Evolutionary conservation across 345 rosid species (phyloP).

Genomic region (Hibiscus tridactylites): DNA sequence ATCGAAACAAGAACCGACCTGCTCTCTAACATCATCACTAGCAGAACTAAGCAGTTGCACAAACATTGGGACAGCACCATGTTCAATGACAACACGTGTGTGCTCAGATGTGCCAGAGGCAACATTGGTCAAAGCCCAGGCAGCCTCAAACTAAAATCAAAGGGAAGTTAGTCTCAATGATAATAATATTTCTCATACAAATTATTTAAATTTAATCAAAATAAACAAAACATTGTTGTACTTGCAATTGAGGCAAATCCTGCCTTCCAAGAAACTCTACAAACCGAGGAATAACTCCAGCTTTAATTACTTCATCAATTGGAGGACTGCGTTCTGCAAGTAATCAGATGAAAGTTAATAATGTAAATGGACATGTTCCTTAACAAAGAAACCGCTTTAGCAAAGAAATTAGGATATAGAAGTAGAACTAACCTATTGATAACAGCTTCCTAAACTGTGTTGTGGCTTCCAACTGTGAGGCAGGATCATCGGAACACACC

Average conservation of each 20-base stretch:
- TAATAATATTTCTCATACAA: background rate
- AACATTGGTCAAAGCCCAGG: slow-evolving; percentile 22
- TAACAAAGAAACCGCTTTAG: background rate
- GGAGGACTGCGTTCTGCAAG: slow-evolving; percentile 78
- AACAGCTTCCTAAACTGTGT: slow-evolving; percentile 71
- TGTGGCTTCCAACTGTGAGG: slow-evolving; percentile 63
- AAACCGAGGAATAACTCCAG: slow-evolving; percentile 67
- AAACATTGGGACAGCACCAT: background rate
- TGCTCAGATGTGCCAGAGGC: background rate
- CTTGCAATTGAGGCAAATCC: slow-evolving; percentile 74
- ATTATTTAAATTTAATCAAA: slow-evolving; percentile 6
- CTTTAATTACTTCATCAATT: slow-evolving; percentile 77
- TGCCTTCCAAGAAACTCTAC: slow-evolving; percentile 75
- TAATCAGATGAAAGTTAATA: slow-evolving; percentile 3
- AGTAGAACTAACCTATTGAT: slow-evolving; percentile 46
- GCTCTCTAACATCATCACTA: background rate
- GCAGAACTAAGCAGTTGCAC: background rate
- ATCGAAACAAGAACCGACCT: background rate
- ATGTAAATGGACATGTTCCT: background rate
- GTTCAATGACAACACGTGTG: background rate
- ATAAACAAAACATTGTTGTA: slow-evolving; percentile 18
- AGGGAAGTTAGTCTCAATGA: background rate
- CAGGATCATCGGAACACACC: slow-evolving; percentile 55
- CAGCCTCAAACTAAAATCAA: slow-evolving; percentile 37
- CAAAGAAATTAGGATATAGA: background rate